These are phyloP conservation scores for Juglanconis sp. DNA, from an alignment of 2,329 filamentous ascomycete species.

Conservation along the genomic window DNA sequence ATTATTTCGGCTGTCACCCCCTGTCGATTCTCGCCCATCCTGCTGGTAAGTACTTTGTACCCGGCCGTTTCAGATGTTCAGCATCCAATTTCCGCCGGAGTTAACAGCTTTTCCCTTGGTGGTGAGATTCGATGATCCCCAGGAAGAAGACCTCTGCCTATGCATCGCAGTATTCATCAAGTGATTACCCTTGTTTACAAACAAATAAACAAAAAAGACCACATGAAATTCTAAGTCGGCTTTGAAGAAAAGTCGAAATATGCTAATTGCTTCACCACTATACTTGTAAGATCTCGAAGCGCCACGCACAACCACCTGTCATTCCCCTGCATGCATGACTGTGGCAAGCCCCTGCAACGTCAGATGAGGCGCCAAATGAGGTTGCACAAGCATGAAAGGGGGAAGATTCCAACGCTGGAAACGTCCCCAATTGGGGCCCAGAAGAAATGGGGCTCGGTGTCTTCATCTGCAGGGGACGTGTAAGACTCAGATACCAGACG, in stretches of 20 bases:
- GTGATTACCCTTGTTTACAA: no score
- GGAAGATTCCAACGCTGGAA: background rate
- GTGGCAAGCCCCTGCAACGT: background rate
- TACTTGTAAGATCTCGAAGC: background rate
- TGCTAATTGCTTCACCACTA: no score
- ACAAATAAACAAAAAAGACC: no score
- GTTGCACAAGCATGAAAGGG: background rate
- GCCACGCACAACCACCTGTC: background rate
- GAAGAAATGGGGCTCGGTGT: background rate
- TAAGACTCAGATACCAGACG: no score
- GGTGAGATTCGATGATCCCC: no score
- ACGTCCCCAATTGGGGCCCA: background rate
- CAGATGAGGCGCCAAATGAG: conserved; percentile 3
- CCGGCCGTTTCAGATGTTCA: background rate
- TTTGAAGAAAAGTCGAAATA: background rate
- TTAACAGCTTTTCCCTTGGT: no score
- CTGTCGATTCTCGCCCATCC: background rate
- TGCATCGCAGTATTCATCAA: no score
- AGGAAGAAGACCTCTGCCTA: no score
- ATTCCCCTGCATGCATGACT: background rate
- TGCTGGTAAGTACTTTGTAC: background rate
- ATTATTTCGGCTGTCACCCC: background rate
- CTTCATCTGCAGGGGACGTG: background rate
- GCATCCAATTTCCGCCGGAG: background rate
- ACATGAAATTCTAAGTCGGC: background rate